Evolutionary conservation across 1,284 basidiomycete species (phyloP).

Genomic region (Agroathelia rolfsii): DNA sequence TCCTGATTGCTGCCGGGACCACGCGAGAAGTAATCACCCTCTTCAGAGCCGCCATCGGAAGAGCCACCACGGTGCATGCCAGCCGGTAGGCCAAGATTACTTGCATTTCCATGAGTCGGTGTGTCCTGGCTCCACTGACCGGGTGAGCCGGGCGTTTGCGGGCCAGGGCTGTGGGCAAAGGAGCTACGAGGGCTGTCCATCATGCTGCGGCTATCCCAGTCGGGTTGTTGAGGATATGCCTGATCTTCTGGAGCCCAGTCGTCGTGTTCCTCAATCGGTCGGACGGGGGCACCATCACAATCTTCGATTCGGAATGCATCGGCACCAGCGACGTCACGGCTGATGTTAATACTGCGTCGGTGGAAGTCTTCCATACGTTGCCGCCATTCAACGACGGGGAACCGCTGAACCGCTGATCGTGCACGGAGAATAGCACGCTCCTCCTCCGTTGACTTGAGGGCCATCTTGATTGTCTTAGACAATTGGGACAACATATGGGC

Average conservation of each 20-base stretch:
- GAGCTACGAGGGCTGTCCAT: conserved; percentile 28
- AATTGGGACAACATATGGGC: conserved; percentile 92
- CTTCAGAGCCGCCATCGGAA: conserved; percentile 51
- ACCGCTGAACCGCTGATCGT: conserved; percentile 85
- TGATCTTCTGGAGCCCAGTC: conserved; percentile 49
- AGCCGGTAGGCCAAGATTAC: no score
- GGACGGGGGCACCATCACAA: conserved; percentile 42
- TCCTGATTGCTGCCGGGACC: no score
- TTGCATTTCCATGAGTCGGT: no score
- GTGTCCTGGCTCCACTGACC: conserved; percentile 51
- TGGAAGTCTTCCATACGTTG: conserved; percentile 93
- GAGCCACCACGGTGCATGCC: conserved; percentile 33
- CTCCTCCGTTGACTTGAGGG: conserved; percentile 81
- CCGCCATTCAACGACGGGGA: conserved; percentile 94
- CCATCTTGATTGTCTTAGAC: conserved; percentile 88
- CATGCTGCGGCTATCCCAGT: conserved; percentile 41
- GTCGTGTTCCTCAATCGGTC: conserved; percentile 34
- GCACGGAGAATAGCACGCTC: conserved; percentile 87
- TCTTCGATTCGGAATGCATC: conserved; percentile 75
- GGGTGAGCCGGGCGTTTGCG: conserved; percentile 34
- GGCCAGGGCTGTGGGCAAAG: conserved; percentile 25
- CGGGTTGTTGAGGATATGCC: conserved; percentile 38
- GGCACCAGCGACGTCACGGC: conserved; percentile 55
- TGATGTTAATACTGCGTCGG: conserved; percentile 67
- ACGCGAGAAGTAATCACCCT: conserved; percentile 23